These are phyloP conservation scores for Trametes cingulata DNA, from an alignment of 768 basidiomycete species.

Conservation along the genomic window DNA sequence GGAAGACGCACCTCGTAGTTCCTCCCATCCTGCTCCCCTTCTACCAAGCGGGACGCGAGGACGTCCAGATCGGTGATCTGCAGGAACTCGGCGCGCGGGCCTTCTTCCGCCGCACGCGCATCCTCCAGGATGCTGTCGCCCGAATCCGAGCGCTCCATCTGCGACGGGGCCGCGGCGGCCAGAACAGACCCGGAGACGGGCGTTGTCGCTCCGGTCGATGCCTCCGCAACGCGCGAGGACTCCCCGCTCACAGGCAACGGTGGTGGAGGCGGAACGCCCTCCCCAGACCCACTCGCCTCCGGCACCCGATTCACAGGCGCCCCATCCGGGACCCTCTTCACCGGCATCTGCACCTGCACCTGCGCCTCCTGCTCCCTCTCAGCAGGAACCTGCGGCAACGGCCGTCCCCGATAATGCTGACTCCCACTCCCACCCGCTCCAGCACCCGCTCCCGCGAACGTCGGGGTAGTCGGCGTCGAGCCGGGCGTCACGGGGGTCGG, in stretches of 20 bases:
- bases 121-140: conserved; percentile 12
- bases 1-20: conserved; percentile 62
- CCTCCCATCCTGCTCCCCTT: conserved; percentile 44
- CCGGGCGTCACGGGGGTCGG: background rate
- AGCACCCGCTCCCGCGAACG: background rate
- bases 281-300: background rate
- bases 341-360: background rate
- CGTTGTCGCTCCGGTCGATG: background rate
- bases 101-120: conserved; percentile 1
- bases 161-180: background rate
- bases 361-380: conserved; percentile 13
- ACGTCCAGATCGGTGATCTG: conserved; percentile 60
- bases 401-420: conserved; percentile 56
- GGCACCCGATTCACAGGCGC: conserved; percentile 13
- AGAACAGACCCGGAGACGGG: too few relatives aligned
- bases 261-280: background rate
- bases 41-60: conserved; percentile 56
- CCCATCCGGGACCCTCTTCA: conserved; percentile 11
- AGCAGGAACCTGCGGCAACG: conserved; percentile 48
- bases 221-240: too few relatives aligned
- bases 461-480: conserved; percentile 24
- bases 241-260: background rate
- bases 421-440: conserved; percentile 10
- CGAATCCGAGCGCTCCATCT: conserved; percentile 14
- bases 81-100: conserved; percentile 14